Percentiles rank a stretch among this genome's conserved stretches.
Evolutionary conservation across 208 protist genomes (phyloP).

Genomic region (Wallacemonas sp.): DNA sequence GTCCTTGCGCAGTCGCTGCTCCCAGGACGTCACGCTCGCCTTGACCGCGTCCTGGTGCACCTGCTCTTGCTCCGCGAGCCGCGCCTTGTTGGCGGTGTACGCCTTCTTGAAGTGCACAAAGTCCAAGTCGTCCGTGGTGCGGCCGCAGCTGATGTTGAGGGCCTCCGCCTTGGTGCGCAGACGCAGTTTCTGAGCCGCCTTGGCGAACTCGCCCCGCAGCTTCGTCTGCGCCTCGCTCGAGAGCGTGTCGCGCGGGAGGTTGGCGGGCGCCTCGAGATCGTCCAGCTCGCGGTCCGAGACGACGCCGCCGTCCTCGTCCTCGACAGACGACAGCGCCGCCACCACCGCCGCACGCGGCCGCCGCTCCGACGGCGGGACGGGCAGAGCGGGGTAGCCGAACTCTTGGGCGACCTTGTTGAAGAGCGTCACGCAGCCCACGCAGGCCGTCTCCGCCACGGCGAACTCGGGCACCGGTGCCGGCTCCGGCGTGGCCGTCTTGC

Average conservation of each 20-base stretch:
- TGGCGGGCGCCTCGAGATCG: not conserved
- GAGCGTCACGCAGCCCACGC: slow-evolving; percentile 69
- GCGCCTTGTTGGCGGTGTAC: slow-evolving; percentile 40
- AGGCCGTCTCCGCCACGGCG: slow-evolving; percentile 55
- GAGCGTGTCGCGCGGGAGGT: slow-evolving; percentile 51
- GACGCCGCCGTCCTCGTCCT: slow-evolving; percentile 24
- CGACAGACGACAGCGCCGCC: not conserved
- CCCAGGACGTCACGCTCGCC: slow-evolving; percentile 47
- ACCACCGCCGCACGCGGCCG: not conserved
- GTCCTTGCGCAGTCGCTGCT: slow-evolving; percentile 49
- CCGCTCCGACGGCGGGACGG: slow-evolving; percentile 12
- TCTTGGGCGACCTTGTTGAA: slow-evolving; percentile 77
- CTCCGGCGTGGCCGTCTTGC: slow-evolving; percentile 14
- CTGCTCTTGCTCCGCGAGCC: slow-evolving; percentile 47
- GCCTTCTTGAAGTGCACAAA: slow-evolving; percentile 47
- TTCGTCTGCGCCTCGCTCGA: slow-evolving; percentile 51
- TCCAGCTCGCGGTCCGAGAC: slow-evolving; percentile 18
- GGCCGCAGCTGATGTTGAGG: slow-evolving; percentile 67
- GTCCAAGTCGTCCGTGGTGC: slow-evolving; percentile 41
- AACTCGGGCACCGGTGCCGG: slow-evolving; percentile 24
- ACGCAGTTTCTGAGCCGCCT: slow-evolving; percentile 52
- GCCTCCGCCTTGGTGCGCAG: slow-evolving; percentile 80
- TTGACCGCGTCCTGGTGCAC: slow-evolving; percentile 40
- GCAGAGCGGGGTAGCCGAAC: slow-evolving; percentile 48
- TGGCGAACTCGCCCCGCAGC: slow-evolving; percentile 48